phyloP scores from a whole-genome alignment of 2,329 filamentous ascomycete genomes.

The Whalleya microplaca region DNA sequence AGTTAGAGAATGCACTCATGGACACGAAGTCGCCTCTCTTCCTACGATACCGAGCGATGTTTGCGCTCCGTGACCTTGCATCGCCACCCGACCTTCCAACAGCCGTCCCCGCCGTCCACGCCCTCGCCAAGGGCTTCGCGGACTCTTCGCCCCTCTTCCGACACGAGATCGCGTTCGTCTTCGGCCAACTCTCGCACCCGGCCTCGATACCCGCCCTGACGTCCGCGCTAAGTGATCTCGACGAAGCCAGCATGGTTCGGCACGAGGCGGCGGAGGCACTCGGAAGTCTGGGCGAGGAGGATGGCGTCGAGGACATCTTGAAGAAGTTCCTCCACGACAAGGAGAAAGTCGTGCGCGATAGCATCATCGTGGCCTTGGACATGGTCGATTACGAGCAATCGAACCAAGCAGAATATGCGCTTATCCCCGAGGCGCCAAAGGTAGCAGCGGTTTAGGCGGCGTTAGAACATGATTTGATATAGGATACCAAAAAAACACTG shows the following conservation, averaged over 20 bases:
- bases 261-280: slow-evolving; percentile 97
- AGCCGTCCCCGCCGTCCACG: slow-evolving; percentile 82
- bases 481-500: slow-evolving; percentile 27
- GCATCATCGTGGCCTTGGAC: slow-evolving; percentile 91
- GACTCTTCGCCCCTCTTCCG: slow-evolving; percentile 93
- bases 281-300: slow-evolving; percentile 89
- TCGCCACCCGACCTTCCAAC: slow-evolving; percentile 91
- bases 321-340: slow-evolving; percentile 85
- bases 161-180: slow-evolving; percentile 98
- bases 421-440: slow-evolving; percentile 70
- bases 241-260: slow-evolving; percentile 94
- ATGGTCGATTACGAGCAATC: slow-evolving; percentile 97
- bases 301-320: slow-evolving; percentile 86
- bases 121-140: slow-evolving; percentile 81
- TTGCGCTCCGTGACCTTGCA: slow-evolving; percentile 90
- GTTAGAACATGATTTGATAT: slow-evolving; percentile 24
- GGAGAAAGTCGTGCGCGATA: slow-evolving; percentile 92
- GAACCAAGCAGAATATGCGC: slow-evolving; percentile 86
- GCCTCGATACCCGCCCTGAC: slow-evolving; percentile 93
- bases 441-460: slow-evolving; percentile 37
- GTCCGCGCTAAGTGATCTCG: slow-evolving; percentile 73
- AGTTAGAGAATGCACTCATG: slow-evolving; percentile 77
- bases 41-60: slow-evolving; percentile 96
- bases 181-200: slow-evolving; percentile 92
- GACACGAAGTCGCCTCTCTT: slow-evolving; percentile 82